phyloP scores from a whole-genome alignment of 163 green algal genomes.

The Scenedesmus sp. region DNA sequence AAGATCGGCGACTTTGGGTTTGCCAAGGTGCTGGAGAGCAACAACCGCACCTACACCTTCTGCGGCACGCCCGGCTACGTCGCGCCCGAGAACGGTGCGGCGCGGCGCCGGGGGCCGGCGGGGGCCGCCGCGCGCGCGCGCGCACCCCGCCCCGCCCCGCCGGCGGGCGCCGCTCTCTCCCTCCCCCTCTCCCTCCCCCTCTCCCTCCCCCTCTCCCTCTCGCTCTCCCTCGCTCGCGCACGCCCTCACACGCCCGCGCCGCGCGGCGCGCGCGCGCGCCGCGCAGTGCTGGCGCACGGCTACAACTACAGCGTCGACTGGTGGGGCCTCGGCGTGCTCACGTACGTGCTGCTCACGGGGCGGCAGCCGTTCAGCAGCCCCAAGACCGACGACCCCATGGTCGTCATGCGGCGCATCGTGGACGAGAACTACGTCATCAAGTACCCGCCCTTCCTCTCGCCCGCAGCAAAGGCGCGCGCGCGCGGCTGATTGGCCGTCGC shows the following conservation, averaged over 20 bases:
- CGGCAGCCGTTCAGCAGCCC: constrained; percentile 94
- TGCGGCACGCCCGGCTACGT: constrained; percentile 98
- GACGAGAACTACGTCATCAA: constrained; percentile 93
- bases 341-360: constrained; percentile 96
- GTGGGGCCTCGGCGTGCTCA: constrained; percentile 89
- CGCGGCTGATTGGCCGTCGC: no score
- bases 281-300: constrained; percentile 87
- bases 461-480: constrained; percentile 69
- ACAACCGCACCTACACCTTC: constrained; percentile 95
- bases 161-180: no score
- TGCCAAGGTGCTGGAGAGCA: constrained; percentile 89
- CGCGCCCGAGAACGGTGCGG: constrained; percentile 87
- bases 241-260: no score
- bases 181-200: no score
- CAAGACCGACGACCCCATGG: constrained; percentile 97
- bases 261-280: no score
- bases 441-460: constrained; percentile 92
- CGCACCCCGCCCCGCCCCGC: no score
- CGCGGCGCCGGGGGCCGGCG: no score
- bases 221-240: no score
- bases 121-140: no score
- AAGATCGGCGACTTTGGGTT: constrained; percentile 99
- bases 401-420: constrained; percentile 96
- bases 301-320: constrained; percentile 97
- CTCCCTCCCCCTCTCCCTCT: no score